Conservation (phyloP, 306 rosid species). For the Pyrus betulifolia region DNA sequence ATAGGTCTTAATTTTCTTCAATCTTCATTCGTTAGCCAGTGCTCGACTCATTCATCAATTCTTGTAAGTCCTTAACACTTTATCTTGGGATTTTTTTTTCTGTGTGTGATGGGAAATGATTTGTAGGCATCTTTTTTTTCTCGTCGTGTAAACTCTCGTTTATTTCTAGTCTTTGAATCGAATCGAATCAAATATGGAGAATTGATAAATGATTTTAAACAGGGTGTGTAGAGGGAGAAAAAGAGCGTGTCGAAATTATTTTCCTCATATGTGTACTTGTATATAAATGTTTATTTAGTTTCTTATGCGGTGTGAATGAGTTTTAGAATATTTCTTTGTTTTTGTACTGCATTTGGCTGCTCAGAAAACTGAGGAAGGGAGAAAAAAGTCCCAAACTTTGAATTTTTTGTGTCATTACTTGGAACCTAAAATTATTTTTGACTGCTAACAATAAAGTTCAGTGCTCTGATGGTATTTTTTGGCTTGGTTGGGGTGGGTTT, state of each 20-base stretch:
- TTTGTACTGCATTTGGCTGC: neutral
- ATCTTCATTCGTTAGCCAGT: neutral
- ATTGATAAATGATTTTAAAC: too few species aligned
- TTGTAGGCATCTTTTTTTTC: neutral
- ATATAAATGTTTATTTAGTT: neutral
- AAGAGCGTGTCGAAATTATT: too few species aligned
- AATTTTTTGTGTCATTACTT: neutral
- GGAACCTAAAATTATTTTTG: neutral
- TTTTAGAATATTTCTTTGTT: neutral
- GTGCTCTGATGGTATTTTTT: neutral
- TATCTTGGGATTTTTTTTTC: too few species aligned
- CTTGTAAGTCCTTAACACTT: neutral
- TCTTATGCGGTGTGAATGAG: neutral
- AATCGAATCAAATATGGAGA: too few species aligned
- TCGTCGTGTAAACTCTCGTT: neutral
- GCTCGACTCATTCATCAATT: neutral
- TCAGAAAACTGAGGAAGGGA: neutral
- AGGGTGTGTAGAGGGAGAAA: neutral
- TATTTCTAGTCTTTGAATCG: neutral
- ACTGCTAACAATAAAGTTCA: neutral
- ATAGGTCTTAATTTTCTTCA: constrained; percentile 1
- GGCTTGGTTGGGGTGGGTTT: neutral
- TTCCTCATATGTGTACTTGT: neutral
- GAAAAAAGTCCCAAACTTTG: neutral
- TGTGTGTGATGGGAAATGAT: too few species aligned